Evolutionary conservation across 257 asterid genomes (phyloP).

Genomic region (Solanum peruvianum): DNA sequence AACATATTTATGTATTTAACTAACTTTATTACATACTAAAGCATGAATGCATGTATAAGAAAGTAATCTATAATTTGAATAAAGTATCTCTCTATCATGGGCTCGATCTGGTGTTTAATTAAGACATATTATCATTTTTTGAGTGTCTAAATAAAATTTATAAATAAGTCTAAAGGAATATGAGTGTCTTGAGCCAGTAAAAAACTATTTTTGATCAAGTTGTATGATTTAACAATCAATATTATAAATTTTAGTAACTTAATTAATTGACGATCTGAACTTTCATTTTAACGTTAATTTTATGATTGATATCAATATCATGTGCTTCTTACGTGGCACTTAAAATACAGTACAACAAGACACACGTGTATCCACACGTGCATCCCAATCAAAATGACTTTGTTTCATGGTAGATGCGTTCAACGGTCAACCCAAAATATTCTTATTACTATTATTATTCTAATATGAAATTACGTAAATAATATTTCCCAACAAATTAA

Average conservation of each 20-base stretch:
- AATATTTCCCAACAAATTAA: background rate
- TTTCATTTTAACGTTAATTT: background rate
- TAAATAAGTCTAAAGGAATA: too few species aligned
- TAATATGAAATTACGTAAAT: too few species aligned
- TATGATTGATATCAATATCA: background rate
- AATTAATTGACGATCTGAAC: background rate
- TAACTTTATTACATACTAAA: too few species aligned
- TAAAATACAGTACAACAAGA: background rate
- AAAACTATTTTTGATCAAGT: background rate
- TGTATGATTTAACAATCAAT: too few species aligned
- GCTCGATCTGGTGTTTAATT: background rate
- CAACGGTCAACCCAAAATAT: background rate
- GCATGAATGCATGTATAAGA: too few species aligned
- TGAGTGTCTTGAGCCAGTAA: background rate
- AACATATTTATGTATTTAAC: too few species aligned
- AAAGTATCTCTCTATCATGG: background rate
- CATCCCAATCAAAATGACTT: background rate
- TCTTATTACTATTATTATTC: background rate
- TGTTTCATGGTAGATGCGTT: background rate
- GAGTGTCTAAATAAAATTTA: background rate
- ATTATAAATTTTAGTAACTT: rapidly evolving
- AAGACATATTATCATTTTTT: too few species aligned
- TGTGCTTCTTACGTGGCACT: background rate
- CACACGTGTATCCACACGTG: background rate
- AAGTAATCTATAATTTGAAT: too few species aligned